Evolutionary conservation across 2,329 filamentous ascomycete species (phyloP).

Genomic region (Onygenales sp.): DNA sequence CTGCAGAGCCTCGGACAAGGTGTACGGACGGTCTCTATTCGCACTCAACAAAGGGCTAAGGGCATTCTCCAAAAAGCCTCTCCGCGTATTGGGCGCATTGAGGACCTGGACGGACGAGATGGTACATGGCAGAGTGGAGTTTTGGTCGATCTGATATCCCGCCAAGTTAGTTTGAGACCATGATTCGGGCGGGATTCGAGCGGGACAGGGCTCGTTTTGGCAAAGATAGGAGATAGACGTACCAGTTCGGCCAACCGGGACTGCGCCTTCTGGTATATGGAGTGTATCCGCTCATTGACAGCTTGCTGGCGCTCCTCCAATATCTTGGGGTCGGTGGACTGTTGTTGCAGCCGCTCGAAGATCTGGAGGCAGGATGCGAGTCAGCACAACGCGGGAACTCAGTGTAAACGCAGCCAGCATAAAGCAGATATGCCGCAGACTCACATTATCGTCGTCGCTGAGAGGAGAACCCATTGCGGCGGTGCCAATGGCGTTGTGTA

Average conservation of each 20-base stretch:
- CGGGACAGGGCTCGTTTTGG: background rate
- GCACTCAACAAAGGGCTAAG: conserved; percentile 67
- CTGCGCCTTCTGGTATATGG: conserved; percentile 54
- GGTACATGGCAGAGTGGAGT: conserved; percentile 77
- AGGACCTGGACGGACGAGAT: conserved; percentile 78
- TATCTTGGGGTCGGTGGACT: conserved; percentile 49
- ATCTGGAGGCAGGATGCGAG: conserved; percentile 17
- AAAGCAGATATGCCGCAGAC: conserved; percentile 11
- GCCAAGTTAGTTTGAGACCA: background rate
- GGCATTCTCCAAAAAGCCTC: conserved; percentile 70
- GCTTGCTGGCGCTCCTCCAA: conserved; percentile 51
- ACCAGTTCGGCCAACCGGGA: conserved; percentile 57
- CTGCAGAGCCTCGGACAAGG: conserved; percentile 66
- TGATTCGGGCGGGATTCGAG: too few relatives aligned
- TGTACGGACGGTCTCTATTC: conserved; percentile 59
- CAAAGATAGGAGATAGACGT: conserved; percentile 16
- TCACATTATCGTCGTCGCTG: conserved; percentile 33
- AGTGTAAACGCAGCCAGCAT: background rate
- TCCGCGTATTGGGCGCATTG: conserved; percentile 73
- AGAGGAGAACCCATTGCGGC: conserved; percentile 36
- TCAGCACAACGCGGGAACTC: conserved; percentile 2
- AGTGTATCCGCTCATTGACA: conserved; percentile 48
- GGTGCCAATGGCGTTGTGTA: conserved; percentile 21
- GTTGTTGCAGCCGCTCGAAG: conserved; percentile 32
- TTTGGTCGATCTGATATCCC: conserved; percentile 57